phyloP scores from a whole-genome alignment of 1,284 basidiomycete species.

The Cryptococcus floricola region DNA sequence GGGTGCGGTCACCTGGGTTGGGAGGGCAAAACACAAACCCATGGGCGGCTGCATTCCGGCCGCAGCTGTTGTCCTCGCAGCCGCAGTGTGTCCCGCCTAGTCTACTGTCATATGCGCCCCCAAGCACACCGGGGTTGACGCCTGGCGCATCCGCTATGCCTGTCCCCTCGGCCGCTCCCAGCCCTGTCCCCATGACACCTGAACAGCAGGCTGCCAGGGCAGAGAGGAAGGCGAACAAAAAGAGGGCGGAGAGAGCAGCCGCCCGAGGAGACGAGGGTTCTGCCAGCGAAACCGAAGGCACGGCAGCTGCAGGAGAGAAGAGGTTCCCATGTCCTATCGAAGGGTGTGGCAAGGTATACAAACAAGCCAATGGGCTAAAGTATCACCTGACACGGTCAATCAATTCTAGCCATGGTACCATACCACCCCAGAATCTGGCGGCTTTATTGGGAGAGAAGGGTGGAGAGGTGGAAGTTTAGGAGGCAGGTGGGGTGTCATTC shows the following conservation, averaged over 20 bases:
- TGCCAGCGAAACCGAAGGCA: conserved; percentile 32
- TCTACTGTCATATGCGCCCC: conserved; percentile 41
- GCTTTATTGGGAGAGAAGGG: conserved; percentile 23
- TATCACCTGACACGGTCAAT: conserved; percentile 48
- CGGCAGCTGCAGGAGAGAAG: conserved; percentile 49
- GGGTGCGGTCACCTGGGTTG: conserved; percentile 3
- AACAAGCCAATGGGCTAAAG: conserved; percentile 53
- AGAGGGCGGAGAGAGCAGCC: conserved; percentile 38
- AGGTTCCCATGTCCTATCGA: conserved; percentile 58
- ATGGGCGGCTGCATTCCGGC: conserved; percentile 37
- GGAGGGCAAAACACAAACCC: conserved; percentile 17
- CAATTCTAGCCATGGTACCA: conserved; percentile 46
- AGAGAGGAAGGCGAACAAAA: conserved; percentile 27
- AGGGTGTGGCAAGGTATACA: conserved; percentile 60
- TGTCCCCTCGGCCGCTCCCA: not conserved
- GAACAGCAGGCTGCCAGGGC: conserved; percentile 39
- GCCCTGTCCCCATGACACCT: conserved; percentile 13
- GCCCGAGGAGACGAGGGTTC: conserved; percentile 30
- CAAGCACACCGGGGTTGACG: conserved; percentile 8
- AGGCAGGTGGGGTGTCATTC: not conserved
- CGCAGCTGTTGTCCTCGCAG: conserved; percentile 15
- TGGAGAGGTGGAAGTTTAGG: conserved; percentile 2
- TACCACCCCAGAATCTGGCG: conserved; percentile 36
- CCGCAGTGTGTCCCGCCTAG: conserved; percentile 45
- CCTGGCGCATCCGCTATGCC: not conserved